Conservation (phyloP, 2,329 filamentous ascomycete genomes). For the Rasamsonia emersonii region DNA sequence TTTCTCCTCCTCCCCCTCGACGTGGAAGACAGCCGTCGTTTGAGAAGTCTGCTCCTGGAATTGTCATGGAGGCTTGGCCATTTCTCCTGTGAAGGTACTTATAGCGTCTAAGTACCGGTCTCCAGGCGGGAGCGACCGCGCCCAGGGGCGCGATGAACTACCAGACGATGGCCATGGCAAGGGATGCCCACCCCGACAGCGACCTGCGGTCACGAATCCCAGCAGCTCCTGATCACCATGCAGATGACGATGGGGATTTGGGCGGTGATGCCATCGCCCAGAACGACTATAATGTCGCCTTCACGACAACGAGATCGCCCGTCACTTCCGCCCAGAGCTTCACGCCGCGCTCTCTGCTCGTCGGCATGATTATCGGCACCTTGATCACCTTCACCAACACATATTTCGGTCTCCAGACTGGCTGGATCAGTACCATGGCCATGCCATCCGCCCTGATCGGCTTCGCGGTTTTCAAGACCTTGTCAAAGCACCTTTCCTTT, state of each 20-base stretch:
- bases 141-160: constrained; percentile 23
- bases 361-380: constrained; percentile 75
- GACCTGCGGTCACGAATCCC: constrained; percentile 1
- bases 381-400: constrained; percentile 96
- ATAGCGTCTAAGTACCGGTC: no score
- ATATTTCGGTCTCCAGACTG: constrained; percentile 95
- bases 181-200: constrained; percentile 5
- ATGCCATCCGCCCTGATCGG: constrained; percentile 94
- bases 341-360: constrained; percentile 69
- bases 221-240: constrained; percentile 5
- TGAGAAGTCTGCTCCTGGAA: no score
- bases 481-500: constrained; percentile 62
- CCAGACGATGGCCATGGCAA: constrained; percentile 16
- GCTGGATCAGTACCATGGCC: constrained; percentile 80
- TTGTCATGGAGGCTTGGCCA: no score
- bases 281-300: constrained; percentile 3
- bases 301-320: constrained; percentile 4
- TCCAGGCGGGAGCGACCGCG: no score
- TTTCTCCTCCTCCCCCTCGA: no score
- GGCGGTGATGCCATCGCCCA: background rate
- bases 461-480: constrained; percentile 81
- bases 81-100: no score
- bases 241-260: constrained; percentile 1
- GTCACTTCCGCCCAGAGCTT: constrained; percentile 53
- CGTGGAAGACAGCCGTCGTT: no score